Base-by-base conservation (phyloP, 1,284 basidiomycete species). In the Pseudozyma flocculosa region DNA sequence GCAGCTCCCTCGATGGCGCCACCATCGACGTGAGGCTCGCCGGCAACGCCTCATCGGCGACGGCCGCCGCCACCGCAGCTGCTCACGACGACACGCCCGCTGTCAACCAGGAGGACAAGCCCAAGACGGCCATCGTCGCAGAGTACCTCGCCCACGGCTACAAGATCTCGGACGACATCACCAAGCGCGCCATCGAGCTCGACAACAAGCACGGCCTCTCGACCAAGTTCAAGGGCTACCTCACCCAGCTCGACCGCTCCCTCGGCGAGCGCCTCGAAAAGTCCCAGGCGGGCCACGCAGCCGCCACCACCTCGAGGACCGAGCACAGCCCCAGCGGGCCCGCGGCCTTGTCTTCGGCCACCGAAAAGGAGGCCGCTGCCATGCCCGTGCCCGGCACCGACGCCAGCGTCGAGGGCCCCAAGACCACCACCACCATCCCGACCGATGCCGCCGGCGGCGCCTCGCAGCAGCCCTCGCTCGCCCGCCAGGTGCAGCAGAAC, bases 31-130 rank as follows among this genome's bases (percentile, higher is more conserved):
- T 70, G 22, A 44, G 52, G 17, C 51, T 61, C 15, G 49, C 40
- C 26, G 52, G 51, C 17, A 40, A 40, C 42, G 39, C 49, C 21
- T 23, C 50, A 15, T 29, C 44, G 23, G 43, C 54, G n/a, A 43
- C 43, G 32, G n/a, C 47, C 11, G 46, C 49, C 19, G 22, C 59
- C 13, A 37, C 50, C 38, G 19, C 56, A 7, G 21, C 14, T 34
- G 21, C 34, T 17, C 19, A 43, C 15, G 49, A 53, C 43, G 49
- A 58, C 24, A 53, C 51, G 42, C 54, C 54, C 24, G 14, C 24
- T 19, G 50, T 73, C 23, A 56, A 47, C n/a, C 70, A 73, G 38
- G 70, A 73, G 53, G 68, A 73, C 57, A 73, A 73, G 55, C 70
- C 70, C 8, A 61, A 58, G 53, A 67, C 61, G 5, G 66, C 70